These are phyloP conservation scores for Aureobasidium pullulans DNA, from an alignment of 2,329 filamentous ascomycete species.

Conservation along the genomic window DNA sequence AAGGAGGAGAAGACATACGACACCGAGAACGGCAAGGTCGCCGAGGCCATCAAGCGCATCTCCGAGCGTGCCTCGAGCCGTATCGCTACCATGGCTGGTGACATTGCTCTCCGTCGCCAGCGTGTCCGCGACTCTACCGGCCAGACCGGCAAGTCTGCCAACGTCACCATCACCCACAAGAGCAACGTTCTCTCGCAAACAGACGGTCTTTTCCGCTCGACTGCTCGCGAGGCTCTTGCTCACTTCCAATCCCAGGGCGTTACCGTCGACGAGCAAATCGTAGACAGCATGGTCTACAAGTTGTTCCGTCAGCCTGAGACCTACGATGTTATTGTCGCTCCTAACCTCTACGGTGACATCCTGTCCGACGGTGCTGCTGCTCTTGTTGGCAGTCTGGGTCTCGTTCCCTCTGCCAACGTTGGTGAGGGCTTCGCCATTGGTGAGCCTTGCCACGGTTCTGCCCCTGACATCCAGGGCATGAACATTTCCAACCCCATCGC, in stretches of 20 bases:
- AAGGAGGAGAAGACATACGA: slow-evolving; percentile 88
- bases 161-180: slow-evolving; percentile 97
- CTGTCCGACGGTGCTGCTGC: slow-evolving; percentile 92
- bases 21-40: slow-evolving; percentile 68
- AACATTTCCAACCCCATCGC: slow-evolving; percentile 95
- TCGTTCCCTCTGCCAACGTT: slow-evolving; percentile 93
- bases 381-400: slow-evolving; percentile 81
- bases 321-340: slow-evolving; percentile 97
- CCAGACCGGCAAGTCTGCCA: slow-evolving; percentile 56
- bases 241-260: slow-evolving; percentile 57
- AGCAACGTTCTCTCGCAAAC: slow-evolving; percentile 95
- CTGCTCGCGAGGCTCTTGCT: slow-evolving; percentile 65
- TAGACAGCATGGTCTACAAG: slow-evolving; percentile 99
- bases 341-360: slow-evolving; percentile 96
- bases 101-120: slow-evolving; percentile 83
- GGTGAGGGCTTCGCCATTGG: slow-evolving; percentile 92
- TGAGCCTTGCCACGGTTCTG: slow-evolving; percentile 94
- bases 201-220: slow-evolving; percentile 86
- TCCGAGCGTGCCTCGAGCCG: slow-evolving; percentile 74
- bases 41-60: slow-evolving; percentile 97
- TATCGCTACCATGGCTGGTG: slow-evolving; percentile 88
- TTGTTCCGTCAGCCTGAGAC: slow-evolving; percentile 90
- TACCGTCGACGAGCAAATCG: slow-evolving; percentile 89
- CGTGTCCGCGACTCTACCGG: slow-evolving; percentile 60
- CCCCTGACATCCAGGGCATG: slow-evolving; percentile 89